Conservation (phyloP, 2,329 filamentous ascomycete genomes). For the Alternaria sp. region DNA sequence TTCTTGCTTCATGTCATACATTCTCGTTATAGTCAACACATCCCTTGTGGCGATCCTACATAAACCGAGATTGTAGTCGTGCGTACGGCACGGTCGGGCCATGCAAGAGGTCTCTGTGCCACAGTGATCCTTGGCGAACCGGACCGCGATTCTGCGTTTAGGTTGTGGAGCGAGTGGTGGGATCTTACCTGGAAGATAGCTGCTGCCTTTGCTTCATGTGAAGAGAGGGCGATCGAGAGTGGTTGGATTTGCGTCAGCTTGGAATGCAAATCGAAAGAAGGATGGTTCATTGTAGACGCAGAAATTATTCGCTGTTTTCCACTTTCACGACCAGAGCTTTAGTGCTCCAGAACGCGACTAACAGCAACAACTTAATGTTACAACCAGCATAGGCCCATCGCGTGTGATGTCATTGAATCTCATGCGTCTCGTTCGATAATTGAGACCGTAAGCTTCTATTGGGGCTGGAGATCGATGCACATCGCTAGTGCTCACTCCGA, state of each 20-base stretch:
- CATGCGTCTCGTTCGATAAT: neutral
- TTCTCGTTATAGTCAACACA: neutral
- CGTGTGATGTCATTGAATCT: neutral
- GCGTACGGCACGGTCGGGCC: constrained; percentile 1
- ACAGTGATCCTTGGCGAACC: neutral
- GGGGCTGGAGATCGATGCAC: neutral
- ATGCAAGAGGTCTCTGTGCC: constrained; percentile 2
- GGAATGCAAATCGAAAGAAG: no score
- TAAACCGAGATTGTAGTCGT: neutral
- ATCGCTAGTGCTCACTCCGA: constrained; percentile 2
- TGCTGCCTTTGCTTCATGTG: neutral
- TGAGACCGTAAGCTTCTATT: neutral
- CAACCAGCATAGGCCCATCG: neutral
- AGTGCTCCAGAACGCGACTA: no score
- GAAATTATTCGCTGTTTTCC: no score
- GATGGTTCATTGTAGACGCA: no score
- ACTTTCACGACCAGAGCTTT: no score
- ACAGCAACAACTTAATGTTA: neutral
- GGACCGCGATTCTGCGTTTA: neutral
- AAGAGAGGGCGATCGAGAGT: neutral
- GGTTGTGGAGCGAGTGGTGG: neutral
- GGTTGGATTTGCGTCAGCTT: neutral
- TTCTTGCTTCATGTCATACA: neutral
- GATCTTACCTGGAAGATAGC: neutral
- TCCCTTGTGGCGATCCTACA: neutral